Evolutionary conservation across 495 filamentous ascomycete species (phyloP).

Genomic region (Trypethelium eluteriae): DNA sequence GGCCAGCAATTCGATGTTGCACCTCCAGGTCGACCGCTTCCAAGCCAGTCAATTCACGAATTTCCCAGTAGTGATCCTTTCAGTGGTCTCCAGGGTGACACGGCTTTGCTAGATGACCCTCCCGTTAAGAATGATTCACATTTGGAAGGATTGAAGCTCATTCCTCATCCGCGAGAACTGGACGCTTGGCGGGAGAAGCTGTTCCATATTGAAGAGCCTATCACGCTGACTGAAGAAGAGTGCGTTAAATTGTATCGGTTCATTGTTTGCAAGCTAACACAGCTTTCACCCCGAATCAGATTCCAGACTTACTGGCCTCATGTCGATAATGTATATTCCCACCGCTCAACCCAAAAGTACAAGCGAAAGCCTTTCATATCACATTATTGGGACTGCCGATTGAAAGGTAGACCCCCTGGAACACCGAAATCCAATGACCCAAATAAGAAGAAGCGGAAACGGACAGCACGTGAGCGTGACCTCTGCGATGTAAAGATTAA

Average conservation of each 20-base stretch:
- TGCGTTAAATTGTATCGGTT: constrained; percentile 39
- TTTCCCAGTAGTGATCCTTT: not conserved
- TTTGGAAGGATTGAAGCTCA: constrained; percentile 50
- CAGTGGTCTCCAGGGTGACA: not conserved
- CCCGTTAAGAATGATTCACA: constrained; percentile 41
- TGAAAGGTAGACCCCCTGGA: constrained; percentile 77
- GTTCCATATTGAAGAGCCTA: constrained; percentile 68
- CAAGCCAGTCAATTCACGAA: constrained; percentile 2
- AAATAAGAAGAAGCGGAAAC: constrained; percentile 83
- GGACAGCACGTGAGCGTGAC: constrained; percentile 65
- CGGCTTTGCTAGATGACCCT: constrained; percentile 10
- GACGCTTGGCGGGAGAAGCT: constrained; percentile 65
- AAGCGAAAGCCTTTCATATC: constrained; percentile 78
- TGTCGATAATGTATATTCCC: constrained; percentile 87
- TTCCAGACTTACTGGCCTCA: constrained; percentile 86
- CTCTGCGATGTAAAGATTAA: constrained; percentile 91
- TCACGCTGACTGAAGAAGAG: constrained; percentile 73
- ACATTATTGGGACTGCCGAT: constrained; percentile 84
- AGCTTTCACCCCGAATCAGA: constrained; percentile 37
- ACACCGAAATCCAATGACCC: constrained; percentile 80
- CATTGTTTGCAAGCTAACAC: not conserved
- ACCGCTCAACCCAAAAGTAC: constrained; percentile 78
- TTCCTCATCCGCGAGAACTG: constrained; percentile 62
- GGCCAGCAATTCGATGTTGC: not conserved
- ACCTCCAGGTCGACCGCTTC: not conserved